A percentile compares a stretch with the other conserved stretches of the same genome.
phyloP scores from a whole-genome alignment of 2,329 filamentous ascomycete genomes.

The Claviceps quebecensis region DNA sequence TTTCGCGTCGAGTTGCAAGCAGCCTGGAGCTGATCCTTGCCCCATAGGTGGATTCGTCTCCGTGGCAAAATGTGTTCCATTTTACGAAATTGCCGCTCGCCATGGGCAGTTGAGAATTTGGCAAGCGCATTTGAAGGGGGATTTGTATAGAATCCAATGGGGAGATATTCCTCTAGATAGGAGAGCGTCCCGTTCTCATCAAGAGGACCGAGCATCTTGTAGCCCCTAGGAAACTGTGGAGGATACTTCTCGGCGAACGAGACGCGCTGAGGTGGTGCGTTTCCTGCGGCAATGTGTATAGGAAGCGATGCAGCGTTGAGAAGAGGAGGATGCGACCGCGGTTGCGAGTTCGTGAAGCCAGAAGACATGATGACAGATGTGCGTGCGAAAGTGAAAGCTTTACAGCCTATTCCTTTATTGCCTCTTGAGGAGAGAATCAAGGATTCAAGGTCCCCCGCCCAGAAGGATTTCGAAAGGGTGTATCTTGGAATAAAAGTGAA shows the following conservation, averaged over 20 bases:
- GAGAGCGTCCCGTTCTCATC: slow-evolving; percentile 12
- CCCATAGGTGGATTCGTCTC: slow-evolving; percentile 24
- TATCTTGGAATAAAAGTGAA: neutral
- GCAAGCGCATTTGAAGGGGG: slow-evolving; percentile 18
- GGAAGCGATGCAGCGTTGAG: slow-evolving; percentile 7
- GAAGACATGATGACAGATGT: neutral
- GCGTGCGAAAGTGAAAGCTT: neutral
- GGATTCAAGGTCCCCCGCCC: no score
- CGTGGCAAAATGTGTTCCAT: slow-evolving; percentile 15
- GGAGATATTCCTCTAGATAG: slow-evolving; percentile 23
- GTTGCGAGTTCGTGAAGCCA: neutral
- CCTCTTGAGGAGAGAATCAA: neutral
- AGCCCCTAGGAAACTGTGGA: slow-evolving; percentile 20
- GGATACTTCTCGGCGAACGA: slow-evolving; percentile 21
- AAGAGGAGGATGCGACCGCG: neutral
- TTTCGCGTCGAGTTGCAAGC: slow-evolving; percentile 25
- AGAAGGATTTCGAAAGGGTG: no score
- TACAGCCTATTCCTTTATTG: neutral
- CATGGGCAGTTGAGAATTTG: slow-evolving; percentile 25
- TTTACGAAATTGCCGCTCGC: slow-evolving; percentile 15
- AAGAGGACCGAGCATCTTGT: slow-evolving; percentile 19
- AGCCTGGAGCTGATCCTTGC: slow-evolving; percentile 23
- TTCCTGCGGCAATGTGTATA: slow-evolving; percentile 11
- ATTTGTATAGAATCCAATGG: slow-evolving; percentile 23
- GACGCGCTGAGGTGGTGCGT: slow-evolving; percentile 12